Evolutionary conservation across 1,284 basidiomycete species (phyloP), one percentile per base, ranked within the genome.

Genomic region (Chondrostereum purpureum): DNA sequence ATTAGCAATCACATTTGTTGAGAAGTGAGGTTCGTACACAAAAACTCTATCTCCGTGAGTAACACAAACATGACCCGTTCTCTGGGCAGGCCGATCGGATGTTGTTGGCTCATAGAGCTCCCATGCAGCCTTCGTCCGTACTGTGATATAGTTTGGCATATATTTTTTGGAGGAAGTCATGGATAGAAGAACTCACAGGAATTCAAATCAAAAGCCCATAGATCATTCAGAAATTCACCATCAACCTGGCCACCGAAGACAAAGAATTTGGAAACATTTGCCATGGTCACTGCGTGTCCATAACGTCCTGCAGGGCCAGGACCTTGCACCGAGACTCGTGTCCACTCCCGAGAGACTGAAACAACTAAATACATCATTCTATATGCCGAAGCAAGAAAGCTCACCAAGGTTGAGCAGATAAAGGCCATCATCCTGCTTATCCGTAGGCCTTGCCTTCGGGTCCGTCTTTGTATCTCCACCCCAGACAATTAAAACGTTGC

Each of bases 241-340:
- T 94, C 90, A n/a, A 93, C 92, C 64, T 99, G 95, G 23, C 96
- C 96, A 51, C 96, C 96, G 60, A 97, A 98, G 34, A 99, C 78
- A 61, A 91, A 91, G 68, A 99, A 96, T 59, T 81, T 87, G 52
- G 88, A 90, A 41, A 88, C 92, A 48, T 45, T 33, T 11, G 87
- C 77, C 84, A 99, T 94, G 20, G 89, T 83, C 16, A 94, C 92
- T 4, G 94, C 88, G 66, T 99, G 96, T 1, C 96, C 96, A 60
- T 99, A 98, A 42, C 96, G 77, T 6, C 96, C 96, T 12, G 80
- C 78, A 1, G 93, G 93, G 1, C 80, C 73, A 10, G 84, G 73
- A 0, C 89, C 86, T 24, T 82, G 70, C 11, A 89, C 83, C 5
- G 81, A 72, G 27, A 96, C 88, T 27, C 83, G 80, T 18, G 92